A percentile compares a stretch with the other conserved stretches of the same genome.
Conservation (phyloP, 768 basidiomycete species). For the Candolleomyces efflorescens region DNA sequence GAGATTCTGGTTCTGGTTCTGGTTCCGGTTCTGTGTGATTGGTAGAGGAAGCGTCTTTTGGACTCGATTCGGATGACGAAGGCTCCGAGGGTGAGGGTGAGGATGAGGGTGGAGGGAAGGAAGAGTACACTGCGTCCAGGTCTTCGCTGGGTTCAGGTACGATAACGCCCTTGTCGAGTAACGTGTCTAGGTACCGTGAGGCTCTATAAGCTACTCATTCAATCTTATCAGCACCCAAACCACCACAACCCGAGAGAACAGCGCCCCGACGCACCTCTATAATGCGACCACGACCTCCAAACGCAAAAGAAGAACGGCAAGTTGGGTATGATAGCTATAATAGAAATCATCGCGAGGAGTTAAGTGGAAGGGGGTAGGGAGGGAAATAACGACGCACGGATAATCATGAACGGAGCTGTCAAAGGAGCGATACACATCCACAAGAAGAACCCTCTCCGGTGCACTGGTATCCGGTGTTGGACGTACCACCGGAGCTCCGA, state of each 20-base stretch:
- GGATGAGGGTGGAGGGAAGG: slow-evolving; percentile 11
- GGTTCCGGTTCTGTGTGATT: too few species aligned
- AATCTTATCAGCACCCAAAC: not conserved
- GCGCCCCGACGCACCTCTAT: slow-evolving; percentile 46
- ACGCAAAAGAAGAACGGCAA: slow-evolving; percentile 82
- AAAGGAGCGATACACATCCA: slow-evolving; percentile 69
- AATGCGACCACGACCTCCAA: slow-evolving; percentile 86
- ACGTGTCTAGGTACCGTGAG: slow-evolving; percentile 59
- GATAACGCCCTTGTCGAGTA: slow-evolving; percentile 53
- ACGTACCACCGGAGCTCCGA: slow-evolving; percentile 50
- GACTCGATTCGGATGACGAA: not conserved
- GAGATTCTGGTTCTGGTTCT: not conserved
- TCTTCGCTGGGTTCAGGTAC: slow-evolving; percentile 48
- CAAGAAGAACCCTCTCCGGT: slow-evolving; percentile 58
- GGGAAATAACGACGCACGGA: slow-evolving; percentile 49
- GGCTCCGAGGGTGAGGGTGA: not conserved
- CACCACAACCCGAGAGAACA: not conserved
- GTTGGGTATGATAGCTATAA: slow-evolving; percentile 73
- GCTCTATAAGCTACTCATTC: slow-evolving; percentile 59
- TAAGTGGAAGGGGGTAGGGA: not conserved
- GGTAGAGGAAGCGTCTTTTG: slow-evolving; percentile 7
- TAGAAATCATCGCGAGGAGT: too few species aligned
- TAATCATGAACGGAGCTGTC: slow-evolving; percentile 70
- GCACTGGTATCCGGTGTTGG: slow-evolving; percentile 52
- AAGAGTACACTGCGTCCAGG: slow-evolving; percentile 55